Base-by-base conservation (phyloP, 352 stramenopile genomes). In the Globisporangium camurandrum region DNA sequence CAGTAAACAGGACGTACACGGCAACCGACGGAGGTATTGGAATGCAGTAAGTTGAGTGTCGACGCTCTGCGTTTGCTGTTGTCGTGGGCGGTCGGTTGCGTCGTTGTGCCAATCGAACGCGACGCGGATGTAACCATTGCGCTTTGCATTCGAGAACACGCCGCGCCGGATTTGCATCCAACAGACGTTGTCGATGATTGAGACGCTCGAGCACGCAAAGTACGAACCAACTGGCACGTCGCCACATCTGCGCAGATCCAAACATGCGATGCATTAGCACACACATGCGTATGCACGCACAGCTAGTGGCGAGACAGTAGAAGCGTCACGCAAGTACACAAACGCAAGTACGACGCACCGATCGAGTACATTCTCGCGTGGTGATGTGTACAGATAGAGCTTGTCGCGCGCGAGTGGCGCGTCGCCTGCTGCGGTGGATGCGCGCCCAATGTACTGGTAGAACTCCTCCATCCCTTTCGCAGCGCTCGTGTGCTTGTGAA, bases 91-190 rank as follows among this genome's bases (percentile, higher is more conserved):
- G 19, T 63, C 57, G 4, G 58, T 30, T 12, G 30, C 30, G 14
- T 33, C 39, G n/a, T 19, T 20, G 9, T 54, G 61, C 8, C 5
- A 67, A 12, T 84, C 72, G 4, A 84, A 71, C 27, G 77, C 57
- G 17, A 86, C 78, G 24, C 78, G 78, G 24, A 89, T 60, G 61
- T 85, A 90, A 12, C 79, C 79, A 57, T 79, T 85, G 46, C 71
- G 67, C 45, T 71, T 69, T 34, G 72, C 66, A 42, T 83, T 90
- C 24, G 79, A 88, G 52, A 90, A 90, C 44, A 70, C 69, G 27
- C 79, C 79, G 37, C 75, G 79, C 27, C 74, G 79, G 61, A 88
- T 86, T 51, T 88, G 82, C 51, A 90, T 71, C 79, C 79, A 90
- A 54, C 75, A 67, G 43, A 86, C 63, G 53, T 82, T 52, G 3